Conservation (phyloP, 257 asterid genomes). For the Scutellaria barbata region DNA sequence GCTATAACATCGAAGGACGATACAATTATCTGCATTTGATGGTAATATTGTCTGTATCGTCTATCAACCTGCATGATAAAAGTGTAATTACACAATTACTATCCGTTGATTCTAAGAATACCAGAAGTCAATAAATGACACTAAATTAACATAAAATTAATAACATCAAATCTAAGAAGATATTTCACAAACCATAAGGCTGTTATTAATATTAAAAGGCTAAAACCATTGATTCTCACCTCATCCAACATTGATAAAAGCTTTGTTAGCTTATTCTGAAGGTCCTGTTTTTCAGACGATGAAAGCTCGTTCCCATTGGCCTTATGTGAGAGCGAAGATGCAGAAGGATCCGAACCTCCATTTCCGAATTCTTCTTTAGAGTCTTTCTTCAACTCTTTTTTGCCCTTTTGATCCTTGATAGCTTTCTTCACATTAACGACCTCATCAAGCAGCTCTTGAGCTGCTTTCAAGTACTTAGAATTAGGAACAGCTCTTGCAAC, state of each 20-base stretch:
- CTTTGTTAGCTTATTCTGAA: conserved; percentile 68
- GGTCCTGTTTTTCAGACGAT: conserved; percentile 72
- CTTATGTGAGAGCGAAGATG: conserved; percentile 47
- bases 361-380: conserved; percentile 47
- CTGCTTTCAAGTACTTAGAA: conserved; percentile 80
- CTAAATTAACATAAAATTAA: too few relatives aligned
- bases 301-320: conserved; percentile 57
- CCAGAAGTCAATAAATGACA: too few relatives aligned
- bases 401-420: conserved; percentile 49
- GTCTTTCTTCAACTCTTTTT: conserved; percentile 46
- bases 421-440: conserved; percentile 77
- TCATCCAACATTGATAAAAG: conserved; percentile 85
- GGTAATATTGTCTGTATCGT: conserved; percentile 80
- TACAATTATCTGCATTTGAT: conserved; percentile 82
- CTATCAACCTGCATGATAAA: conserved; percentile 65
- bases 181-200: too few relatives aligned
- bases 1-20: conserved; percentile 78
- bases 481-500: conserved; percentile 51
- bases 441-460: conserved; percentile 77
- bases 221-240: conserved; percentile 52
- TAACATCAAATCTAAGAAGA: too few relatives aligned
- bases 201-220: background rate
- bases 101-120: too few relatives aligned
- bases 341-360: conserved; percentile 53
- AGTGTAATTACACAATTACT: background rate